Evolutionary conservation across 2,329 filamentous ascomycete genomes (phyloP), one percentile per base, ranked within the genome.

Genomic region (Leptographium radiaticola): DNA sequence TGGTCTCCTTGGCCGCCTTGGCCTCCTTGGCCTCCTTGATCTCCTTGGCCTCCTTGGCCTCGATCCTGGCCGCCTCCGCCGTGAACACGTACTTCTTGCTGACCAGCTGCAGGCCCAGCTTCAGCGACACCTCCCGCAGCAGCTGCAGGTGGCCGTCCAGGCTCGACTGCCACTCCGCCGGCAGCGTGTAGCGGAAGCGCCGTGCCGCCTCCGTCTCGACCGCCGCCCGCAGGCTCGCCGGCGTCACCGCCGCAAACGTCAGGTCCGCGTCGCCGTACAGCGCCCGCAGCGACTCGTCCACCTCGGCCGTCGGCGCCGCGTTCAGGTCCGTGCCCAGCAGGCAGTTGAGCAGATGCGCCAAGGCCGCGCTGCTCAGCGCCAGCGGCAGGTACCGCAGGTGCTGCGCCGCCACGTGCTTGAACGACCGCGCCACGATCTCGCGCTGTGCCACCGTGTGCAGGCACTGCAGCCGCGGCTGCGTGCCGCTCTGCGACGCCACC

Each of bases 391-490:
- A 81, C 59, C 86, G 84, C 57, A 98, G 75, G 67, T 94, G 87
- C 61, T 79, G 79, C 66, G 88, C 84, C 55, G 86, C 79, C 58
- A 93, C 75, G 69, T 98, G 91, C 79, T 98, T 98, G 78, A 97
- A 96, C 6, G 87, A 83, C 72, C 93, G 83, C n/a, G 87, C 79
- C 59, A 97, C 79, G 86, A 97, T 97, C 69, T 98, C 93, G 66
- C 95, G 91, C 44, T 88, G 70, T 57, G 86, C 80, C 40, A 98
- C 79, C 54, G 83, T 80, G 59, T 80, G 83, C 62, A 98, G 75
- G 57, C 89, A 89, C 61, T 83, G 75, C 30, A 97, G 76, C 57
- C 88, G 84, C 53, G 80, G 76, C 54, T 84, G 84, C 20, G 20
- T 47, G 59, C 80, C 79, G 61, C 85, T 81, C 51, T 87, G 75